Evolutionary conservation across 495 filamentous ascomycete genomes (phyloP).

Genomic region (Hyaloscypha bicolor): DNA sequence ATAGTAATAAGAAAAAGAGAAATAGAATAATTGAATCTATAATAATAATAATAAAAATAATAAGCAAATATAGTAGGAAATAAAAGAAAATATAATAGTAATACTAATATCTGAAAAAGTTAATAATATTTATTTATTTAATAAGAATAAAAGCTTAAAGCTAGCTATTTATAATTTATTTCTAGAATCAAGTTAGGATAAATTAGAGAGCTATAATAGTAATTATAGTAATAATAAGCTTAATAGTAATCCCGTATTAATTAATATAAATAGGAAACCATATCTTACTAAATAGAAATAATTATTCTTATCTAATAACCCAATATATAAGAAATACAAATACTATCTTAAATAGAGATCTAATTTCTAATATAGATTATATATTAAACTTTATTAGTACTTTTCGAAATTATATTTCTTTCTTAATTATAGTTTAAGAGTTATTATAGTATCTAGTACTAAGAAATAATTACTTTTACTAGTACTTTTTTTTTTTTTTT

Average conservation of each 20-base stretch:
- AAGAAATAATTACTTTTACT: constrained; percentile 3
- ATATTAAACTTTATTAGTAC: not conserved
- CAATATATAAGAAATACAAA: constrained; percentile 25
- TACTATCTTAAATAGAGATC: constrained; percentile 22
- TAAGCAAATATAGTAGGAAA: constrained; percentile 14
- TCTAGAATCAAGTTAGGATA: constrained; percentile 23
- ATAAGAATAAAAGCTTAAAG: constrained; percentile 22
- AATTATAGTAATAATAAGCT: constrained; percentile 11
- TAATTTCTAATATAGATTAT: constrained; percentile 18
- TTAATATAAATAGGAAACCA: constrained; percentile 11
- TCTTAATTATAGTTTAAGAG: constrained; percentile 1
- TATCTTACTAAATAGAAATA: constrained; percentile 23
- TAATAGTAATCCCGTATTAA: constrained; percentile 19
- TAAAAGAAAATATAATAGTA: constrained; percentile 10
- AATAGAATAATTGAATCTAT: too few relatives aligned
- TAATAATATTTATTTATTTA: constrained; percentile 17
- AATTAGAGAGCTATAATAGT: constrained; percentile 14
- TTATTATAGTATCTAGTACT: not conserved
- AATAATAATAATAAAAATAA: too few relatives aligned
- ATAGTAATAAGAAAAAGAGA: not conserved
- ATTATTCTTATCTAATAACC: constrained; percentile 20
- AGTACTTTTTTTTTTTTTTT: too few relatives aligned
- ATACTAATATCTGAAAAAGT: constrained; percentile 7
- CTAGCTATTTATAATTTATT: constrained; percentile 20
- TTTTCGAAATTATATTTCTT: not conserved